Evolutionary conservation across 2,329 filamentous ascomycete species (phyloP).

Genomic region (Emydomyces testavorans): DNA sequence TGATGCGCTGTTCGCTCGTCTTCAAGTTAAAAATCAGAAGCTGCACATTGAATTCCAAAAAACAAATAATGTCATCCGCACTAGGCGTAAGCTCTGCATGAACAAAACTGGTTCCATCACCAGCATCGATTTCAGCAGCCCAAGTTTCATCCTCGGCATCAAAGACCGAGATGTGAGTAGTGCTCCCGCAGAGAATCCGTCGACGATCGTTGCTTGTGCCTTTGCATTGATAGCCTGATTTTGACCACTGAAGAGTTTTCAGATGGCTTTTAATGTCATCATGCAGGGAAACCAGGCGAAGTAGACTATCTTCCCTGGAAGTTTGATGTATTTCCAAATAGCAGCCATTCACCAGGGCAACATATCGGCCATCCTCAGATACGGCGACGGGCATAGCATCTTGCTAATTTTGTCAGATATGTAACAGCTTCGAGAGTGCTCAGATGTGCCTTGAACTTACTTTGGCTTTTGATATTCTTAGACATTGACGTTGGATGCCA

Average conservation of each 20-base stretch:
- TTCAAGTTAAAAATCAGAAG: conserved; percentile 28
- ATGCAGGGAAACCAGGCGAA: conserved; percentile 7
- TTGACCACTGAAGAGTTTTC: conserved; percentile 14
- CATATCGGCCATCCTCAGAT: conserved; percentile 9
- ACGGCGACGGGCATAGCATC: conserved; percentile 7
- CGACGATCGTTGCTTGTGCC: not conserved
- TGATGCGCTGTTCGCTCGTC: conserved; percentile 28
- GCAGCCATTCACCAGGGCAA: conserved; percentile 10
- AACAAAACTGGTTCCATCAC: conserved; percentile 27
- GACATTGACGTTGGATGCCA: not conserved
- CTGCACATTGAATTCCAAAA: conserved; percentile 33
- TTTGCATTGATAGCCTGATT: not conserved
- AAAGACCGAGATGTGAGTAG: conserved; percentile 29
- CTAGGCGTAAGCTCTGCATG: conserved; percentile 30
- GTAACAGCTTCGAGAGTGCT: not conserved
- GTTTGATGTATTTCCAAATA: conserved; percentile 5
- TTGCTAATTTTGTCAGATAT: not conserved
- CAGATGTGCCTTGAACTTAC: not conserved
- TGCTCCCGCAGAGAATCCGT: conserved; percentile 27
- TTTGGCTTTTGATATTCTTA: not conserved
- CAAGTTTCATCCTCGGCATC: conserved; percentile 28
- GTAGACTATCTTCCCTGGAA: not conserved
- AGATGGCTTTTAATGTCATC: conserved; percentile 7
- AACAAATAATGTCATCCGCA: conserved; percentile 30
- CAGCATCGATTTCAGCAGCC: conserved; percentile 32